phyloP scores from a whole-genome alignment of 169 alveolate species.

The Plasmodium knowlesi region DNA sequence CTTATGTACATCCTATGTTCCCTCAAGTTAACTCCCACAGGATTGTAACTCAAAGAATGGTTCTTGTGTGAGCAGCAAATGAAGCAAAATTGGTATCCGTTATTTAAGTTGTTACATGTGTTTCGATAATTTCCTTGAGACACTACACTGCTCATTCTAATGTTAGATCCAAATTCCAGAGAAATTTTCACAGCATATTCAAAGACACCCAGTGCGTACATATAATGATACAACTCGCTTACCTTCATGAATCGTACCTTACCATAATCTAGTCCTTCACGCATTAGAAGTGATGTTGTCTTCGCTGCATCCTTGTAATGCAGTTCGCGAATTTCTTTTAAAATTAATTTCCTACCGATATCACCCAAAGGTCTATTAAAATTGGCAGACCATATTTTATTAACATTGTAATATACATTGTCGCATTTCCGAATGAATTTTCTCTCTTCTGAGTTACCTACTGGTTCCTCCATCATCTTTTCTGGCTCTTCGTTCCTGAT shows the following conservation, averaged over 20 bases:
- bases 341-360: slow-evolving; percentile 27
- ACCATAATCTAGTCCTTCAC: slow-evolving; percentile 43
- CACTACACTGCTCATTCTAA: slow-evolving; percentile 46
- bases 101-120: slow-evolving; percentile 16
- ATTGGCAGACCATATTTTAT: slow-evolving; percentile 13
- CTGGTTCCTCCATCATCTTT: background rate
- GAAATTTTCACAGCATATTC: slow-evolving; percentile 64
- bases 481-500: background rate
- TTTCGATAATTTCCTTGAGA: background rate
- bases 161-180: slow-evolving; percentile 53
- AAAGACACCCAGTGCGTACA: slow-evolving; percentile 58
- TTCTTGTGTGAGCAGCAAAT: slow-evolving; percentile 37
- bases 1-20: background rate
- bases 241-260: slow-evolving; percentile 62
- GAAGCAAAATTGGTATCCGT: slow-evolving; percentile 25
- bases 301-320: slow-evolving; percentile 39
- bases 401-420: slow-evolving; percentile 19
- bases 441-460: background rate
- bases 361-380: slow-evolving; percentile 61
- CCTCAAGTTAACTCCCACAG: background rate
- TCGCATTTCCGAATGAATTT: background rate
- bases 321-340: slow-evolving; percentile 48
- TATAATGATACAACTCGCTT: slow-evolving; percentile 59
- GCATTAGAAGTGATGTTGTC: slow-evolving; percentile 4
- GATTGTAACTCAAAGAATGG: background rate